phyloP scores from a whole-genome alignment of 129 eudicot species.

The Flaveria bidentis region DNA sequence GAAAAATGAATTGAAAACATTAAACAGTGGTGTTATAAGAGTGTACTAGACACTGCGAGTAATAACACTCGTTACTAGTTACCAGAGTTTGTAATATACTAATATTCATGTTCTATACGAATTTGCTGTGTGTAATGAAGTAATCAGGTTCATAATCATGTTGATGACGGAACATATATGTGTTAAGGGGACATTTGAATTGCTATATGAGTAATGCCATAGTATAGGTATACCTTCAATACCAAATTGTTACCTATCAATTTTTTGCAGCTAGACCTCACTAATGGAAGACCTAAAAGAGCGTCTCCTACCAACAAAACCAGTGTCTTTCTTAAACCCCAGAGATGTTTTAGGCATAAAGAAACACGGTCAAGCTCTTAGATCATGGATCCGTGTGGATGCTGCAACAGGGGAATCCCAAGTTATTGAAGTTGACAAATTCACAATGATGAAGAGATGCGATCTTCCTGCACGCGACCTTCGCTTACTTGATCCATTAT shows the following conservation, averaged over 20 bases:
- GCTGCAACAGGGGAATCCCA: constrained; percentile 63
- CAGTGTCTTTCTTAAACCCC: constrained; percentile 54
- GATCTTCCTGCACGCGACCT: constrained; percentile 98
- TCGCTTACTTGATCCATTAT: constrained; percentile 84
- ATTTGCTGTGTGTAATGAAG: not conserved
- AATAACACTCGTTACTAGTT: not conserved
- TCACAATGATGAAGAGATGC: constrained; percentile 87
- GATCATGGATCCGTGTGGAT: constrained; percentile 95
- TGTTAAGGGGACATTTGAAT: not conserved
- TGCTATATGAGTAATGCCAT: not conserved
- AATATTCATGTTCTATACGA: not conserved
- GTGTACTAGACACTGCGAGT: not conserved
- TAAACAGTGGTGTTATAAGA: not conserved
- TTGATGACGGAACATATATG: not conserved
- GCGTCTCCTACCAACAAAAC: constrained; percentile 65
- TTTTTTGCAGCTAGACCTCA: constrained; percentile 26
- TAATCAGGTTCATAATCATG: not conserved
- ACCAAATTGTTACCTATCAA: not conserved
- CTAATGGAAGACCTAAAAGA: constrained; percentile 81
- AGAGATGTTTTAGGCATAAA: constrained; percentile 77
- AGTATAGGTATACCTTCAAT: constrained; percentile 5
- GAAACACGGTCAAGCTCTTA: constrained; percentile 90
- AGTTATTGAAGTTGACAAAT: constrained; percentile 90
- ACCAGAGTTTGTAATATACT: constrained; percentile 6
- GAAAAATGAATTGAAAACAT: too few relatives aligned